These are phyloP conservation scores for Solanum boliviense DNA, from an alignment of 257 asterid genomes.

Conservation along the genomic window DNA sequence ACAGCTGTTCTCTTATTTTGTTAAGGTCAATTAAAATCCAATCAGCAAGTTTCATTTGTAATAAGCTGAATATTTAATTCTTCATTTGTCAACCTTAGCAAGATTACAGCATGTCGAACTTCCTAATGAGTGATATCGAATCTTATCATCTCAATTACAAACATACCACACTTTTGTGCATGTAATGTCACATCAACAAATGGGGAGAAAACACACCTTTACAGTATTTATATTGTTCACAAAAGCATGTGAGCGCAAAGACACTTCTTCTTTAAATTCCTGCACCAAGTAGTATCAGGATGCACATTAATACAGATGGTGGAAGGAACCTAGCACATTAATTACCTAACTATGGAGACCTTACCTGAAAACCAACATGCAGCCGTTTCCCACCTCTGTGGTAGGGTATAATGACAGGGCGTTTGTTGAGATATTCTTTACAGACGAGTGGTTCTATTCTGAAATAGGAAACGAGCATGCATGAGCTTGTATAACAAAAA, in stretches of 20 bases:
- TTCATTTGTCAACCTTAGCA: background rate
- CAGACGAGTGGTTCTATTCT: slow-evolving; percentile 91
- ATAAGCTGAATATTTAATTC: background rate
- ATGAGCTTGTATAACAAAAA: background rate
- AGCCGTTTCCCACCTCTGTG: slow-evolving; percentile 97
- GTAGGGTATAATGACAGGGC: slow-evolving; percentile 84
- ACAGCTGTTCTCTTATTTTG: background rate
- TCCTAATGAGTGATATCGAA: background rate
- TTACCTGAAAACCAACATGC: slow-evolving; percentile 78
- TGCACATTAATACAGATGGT: background rate
- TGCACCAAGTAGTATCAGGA: slow-evolving; percentile 24
- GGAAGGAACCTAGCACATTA: background rate
- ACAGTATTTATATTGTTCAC: slow-evolving; percentile 39
- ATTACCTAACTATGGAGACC: background rate
- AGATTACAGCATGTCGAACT: background rate
- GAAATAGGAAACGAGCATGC: slow-evolving; percentile 9
- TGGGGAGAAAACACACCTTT: slow-evolving; percentile 34
- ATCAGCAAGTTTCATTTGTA: background rate
- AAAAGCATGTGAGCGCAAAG: slow-evolving; percentile 65
- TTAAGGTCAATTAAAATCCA: background rate
- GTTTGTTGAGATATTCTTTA: slow-evolving; percentile 56
- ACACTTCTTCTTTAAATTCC: slow-evolving; percentile 79
- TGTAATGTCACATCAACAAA: background rate
- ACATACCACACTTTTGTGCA: background rate
- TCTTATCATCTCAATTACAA: background rate